Evolutionary conservation across 805 yeast genomes (phyloP).

Genomic region (Kazachstania viticola): DNA sequence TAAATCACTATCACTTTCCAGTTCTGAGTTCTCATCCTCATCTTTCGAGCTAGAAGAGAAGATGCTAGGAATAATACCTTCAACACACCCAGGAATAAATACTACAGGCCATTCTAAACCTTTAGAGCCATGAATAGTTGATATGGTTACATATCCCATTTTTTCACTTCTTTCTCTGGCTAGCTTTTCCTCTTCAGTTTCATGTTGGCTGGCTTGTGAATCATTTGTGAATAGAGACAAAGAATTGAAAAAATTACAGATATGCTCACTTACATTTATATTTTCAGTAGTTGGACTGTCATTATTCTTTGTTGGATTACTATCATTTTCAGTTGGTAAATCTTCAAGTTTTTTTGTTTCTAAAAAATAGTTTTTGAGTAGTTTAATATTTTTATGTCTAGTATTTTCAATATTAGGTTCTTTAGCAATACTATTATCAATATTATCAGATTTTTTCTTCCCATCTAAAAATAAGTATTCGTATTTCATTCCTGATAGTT

Average conservation of each 20-base stretch:
- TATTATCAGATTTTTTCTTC: conserved; percentile 8
- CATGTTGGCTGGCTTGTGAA: conserved; percentile 5
- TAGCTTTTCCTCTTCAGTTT: conserved; percentile 8
- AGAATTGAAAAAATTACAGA: conserved; percentile 28
- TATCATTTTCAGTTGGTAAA: conserved; percentile 1
- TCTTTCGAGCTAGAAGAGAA: conserved; percentile 23
- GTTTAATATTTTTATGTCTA: conserved; percentile 19
- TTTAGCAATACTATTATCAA: conserved; percentile 5
- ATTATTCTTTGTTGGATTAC: neutral
- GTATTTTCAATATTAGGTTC: conserved; percentile 14
- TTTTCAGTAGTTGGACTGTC: neutral
- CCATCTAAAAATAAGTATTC: conserved; percentile 19
- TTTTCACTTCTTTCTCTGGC: conserved; percentile 12
- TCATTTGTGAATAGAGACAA: conserved; percentile 26
- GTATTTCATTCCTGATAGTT: conserved; percentile 20
- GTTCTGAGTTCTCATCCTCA: conserved; percentile 14
- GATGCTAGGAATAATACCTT: conserved; percentile 52
- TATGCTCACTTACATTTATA: conserved; percentile 5
- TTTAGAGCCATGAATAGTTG: conserved; percentile 87
- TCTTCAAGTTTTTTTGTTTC: conserved; percentile 6
- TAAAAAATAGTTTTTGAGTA: conserved; percentile 16
- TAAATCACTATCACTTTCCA: conserved; percentile 6
- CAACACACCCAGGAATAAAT: conserved; percentile 61
- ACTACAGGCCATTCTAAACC: conserved; percentile 96
- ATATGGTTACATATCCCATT: conserved; percentile 34